phyloP scores from a whole-genome alignment of 768 basidiomycete species.

The Lactarius sanguifluus region DNA sequence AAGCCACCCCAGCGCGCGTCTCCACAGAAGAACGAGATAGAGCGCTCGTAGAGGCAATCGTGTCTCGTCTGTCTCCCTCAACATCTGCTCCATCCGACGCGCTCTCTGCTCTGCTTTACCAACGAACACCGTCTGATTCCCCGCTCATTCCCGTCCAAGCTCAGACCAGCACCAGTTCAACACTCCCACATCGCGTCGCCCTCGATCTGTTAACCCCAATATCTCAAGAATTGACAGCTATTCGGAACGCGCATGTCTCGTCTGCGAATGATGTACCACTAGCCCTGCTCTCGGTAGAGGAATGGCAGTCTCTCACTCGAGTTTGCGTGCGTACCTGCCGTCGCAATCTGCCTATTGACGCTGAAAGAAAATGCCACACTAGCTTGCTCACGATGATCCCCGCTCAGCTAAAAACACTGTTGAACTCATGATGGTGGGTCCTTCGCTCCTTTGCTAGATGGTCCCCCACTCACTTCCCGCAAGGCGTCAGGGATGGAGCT shows the following conservation, averaged over 20 bases:
- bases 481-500: slow-evolving; percentile 17
- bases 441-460: background rate
- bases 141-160: background rate
- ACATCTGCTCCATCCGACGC: background rate
- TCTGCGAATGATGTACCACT: slow-evolving; percentile 12
- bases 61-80: slow-evolving; percentile 27
- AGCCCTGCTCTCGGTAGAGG: slow-evolving; percentile 44
- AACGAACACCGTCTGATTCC: background rate
- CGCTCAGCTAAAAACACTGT: slow-evolving; percentile 51
- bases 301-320: slow-evolving; percentile 53
- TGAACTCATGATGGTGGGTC: slow-evolving; percentile 51
- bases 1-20: slow-evolving; percentile 17
- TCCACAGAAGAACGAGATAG: slow-evolving; percentile 23
- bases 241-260: background rate
- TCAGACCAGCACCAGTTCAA: background rate
- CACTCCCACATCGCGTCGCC: slow-evolving; percentile 6
- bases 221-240: background rate
- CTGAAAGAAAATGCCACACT: slow-evolving; percentile 8
- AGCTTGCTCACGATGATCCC: slow-evolving; percentile 52
- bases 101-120: slow-evolving; percentile 16
- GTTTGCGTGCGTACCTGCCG: slow-evolving; percentile 52
- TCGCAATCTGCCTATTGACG: slow-evolving; percentile 30
- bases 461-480: background rate
- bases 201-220: slow-evolving; percentile 6
- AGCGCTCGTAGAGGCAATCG: slow-evolving; percentile 37